Evolutionary conservation across 495 filamentous ascomycete genomes (phyloP), one percentile per base, ranked within the genome.

Genomic region (Aspergillus sclerotiicarbonarius): DNA sequence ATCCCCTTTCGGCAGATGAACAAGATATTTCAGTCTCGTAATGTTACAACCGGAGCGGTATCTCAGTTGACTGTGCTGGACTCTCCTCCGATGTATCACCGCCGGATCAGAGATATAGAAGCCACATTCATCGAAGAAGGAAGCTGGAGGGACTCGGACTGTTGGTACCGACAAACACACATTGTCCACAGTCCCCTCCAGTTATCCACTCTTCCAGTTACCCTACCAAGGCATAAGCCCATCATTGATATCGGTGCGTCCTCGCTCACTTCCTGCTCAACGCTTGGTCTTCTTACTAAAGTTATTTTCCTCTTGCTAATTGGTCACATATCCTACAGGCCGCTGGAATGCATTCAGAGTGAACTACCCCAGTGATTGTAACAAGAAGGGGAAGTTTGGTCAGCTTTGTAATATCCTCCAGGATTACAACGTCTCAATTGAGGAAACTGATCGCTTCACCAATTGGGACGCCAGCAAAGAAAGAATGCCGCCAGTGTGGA

Each of bases 111-210:
- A 1, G 64, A 84, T 30, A 63, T 71, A 15, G 60, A 44, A 3
- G 58, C 49, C 29, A 74, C 73, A 0, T 78, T 82, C 52, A 77
- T 73, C 13, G 67, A 67, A 8, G 57, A 67, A 0, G 71, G 52
- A 13, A 70, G 30, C 35, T 97, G 92, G 92, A 77, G 66, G 31
- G 84, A 88, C 13, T 72, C 72, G 20, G 84, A 92, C 60, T 71
- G 81, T 8, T 98, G 92, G 92, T 83, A 78, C 41, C 80, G 94
- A 13, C 87, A 88, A 53, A 90, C 90, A 0, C 79, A 88, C 33
- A 82, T 97, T 45, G 76, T 82, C 3, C 78, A 80, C 51, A 69
- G 82, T 55, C 70, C 74, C 0, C 48, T 65, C 25, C 62, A 58
- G 29, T 57, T 66, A 30, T 50, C 52, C 2, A 50, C 52, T n/a